phyloP scores from a whole-genome alignment of 805 yeast species.

The Saccharomycopsis sp. region DNA sequence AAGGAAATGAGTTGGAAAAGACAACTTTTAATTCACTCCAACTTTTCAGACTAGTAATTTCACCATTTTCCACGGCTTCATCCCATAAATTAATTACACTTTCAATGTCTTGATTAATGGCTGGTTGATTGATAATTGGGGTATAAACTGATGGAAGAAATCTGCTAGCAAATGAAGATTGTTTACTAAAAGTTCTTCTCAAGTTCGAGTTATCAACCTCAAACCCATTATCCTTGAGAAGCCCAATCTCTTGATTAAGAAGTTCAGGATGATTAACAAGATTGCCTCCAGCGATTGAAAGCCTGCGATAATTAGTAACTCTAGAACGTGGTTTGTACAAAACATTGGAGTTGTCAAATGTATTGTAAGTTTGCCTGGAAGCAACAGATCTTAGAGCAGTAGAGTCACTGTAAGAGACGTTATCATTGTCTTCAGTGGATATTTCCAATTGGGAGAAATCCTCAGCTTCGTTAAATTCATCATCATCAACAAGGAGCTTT shows the following conservation, averaged over 20 bases:
- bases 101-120: slow-evolving; percentile 4
- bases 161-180: slow-evolving; percentile 1
- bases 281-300: not conserved
- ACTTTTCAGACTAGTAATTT: slow-evolving; percentile 4
- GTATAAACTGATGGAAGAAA: slow-evolving; percentile 4
- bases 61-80: slow-evolving; percentile 14
- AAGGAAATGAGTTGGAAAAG: slow-evolving; percentile 34
- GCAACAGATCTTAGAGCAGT: slow-evolving; percentile 10
- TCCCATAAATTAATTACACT: slow-evolving; percentile 12
- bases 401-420: not conserved
- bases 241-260: slow-evolving; percentile 9
- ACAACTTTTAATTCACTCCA: slow-evolving; percentile 7
- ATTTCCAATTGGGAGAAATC: slow-evolving; percentile 4
- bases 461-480: slow-evolving; percentile 12
- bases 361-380: slow-evolving; percentile 13
- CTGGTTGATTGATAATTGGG: not conserved
- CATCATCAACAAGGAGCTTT: slow-evolving; percentile 2
- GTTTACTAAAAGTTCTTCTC: slow-evolving; percentile 6
- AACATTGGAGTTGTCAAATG: slow-evolving; percentile 5
- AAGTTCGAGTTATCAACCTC: slow-evolving; percentile 5
- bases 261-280: not conserved
- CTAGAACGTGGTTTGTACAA: slow-evolving; percentile 8
- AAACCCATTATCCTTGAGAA: slow-evolving; percentile 12
- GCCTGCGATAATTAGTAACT: not conserved
- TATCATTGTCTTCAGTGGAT: not conserved